Base-by-base conservation (phyloP, 2,329 filamentous ascomycete species). In the Scedosporium apiospermum region DNA sequence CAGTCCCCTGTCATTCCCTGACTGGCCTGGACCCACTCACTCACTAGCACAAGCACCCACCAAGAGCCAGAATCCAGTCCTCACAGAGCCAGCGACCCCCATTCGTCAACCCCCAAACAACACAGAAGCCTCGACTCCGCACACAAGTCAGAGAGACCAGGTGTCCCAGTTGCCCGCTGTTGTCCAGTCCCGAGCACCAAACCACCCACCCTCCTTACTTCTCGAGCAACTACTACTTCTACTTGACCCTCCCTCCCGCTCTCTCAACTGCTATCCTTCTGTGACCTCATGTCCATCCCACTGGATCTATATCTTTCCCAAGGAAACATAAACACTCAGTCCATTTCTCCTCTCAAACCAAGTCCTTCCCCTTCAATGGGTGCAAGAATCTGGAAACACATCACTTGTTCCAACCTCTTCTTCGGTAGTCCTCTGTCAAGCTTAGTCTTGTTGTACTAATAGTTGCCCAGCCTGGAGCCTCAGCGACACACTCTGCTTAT, bases 401-500 rank as follows among this genome's bases (percentile, higher is more conserved):
- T n/a, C 44, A 61, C 59, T 26, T n/a, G 44, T 21, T 44, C 44
- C 9, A 51, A 53, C 59, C 18, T 16, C 59, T 30, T 53, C 44
- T 30, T 53, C 27, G 51, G 51, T 23, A 6, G 21, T 34, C 18
- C 23, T 23, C 44, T n/a, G 59, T 18, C 27, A 14, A 57, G 41
- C 26, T 21, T 10, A n/a, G 60, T 26, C 23, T 42, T 61, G 51
- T 55, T 55, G 49, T 61, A 57, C 60, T 61, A 61, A 61, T 57
- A 61, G 26, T 55, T 30, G 30, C 49, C 49, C 60, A 61, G 60
- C 60, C 59, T 61, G 59, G 59, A 61, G 59, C 59, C 59, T 38
- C 59, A 61, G 44, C 46, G 59, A 61, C 59, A 61, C 59, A 34
- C 59, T 21, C 59, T 61, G 44, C 46, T 38, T 34, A 51, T 55